Conservation (phyloP, 202 grass and related monocot genomes). For the Schoenoplectus tabernaemontani region DNA sequence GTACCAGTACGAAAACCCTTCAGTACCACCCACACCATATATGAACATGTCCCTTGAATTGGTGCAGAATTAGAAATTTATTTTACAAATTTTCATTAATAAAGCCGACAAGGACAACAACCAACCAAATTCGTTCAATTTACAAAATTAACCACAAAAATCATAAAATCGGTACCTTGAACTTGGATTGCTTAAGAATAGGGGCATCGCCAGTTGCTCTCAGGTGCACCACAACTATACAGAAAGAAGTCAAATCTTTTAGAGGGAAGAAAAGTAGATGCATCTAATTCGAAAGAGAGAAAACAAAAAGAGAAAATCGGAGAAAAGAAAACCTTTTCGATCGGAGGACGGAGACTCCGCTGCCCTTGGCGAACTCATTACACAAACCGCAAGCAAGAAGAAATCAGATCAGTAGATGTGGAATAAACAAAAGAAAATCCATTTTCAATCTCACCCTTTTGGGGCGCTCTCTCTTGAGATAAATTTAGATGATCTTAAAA, state of each 20-base stretch:
- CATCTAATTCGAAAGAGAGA: neutral
- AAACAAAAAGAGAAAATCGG: neutral
- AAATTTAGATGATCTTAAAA: neutral
- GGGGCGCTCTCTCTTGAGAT: too few relatives aligned
- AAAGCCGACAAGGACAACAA: neutral
- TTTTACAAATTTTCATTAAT: neutral
- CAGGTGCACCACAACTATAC: conserved; percentile 66
- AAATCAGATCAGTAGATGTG: neutral
- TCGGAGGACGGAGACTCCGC: conserved; percentile 25
- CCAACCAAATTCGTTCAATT: neutral
- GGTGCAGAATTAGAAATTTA: neutral
- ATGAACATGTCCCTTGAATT: neutral
- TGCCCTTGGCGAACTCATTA: conserved; percentile 25
- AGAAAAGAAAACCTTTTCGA: conserved; percentile 34
- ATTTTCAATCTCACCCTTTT: neutral
- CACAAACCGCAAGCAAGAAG: neutral
- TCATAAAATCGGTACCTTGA: conserved; percentile 37
- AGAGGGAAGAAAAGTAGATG: neutral
- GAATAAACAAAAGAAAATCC: neutral
- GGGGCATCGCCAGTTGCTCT: conserved; percentile 59
- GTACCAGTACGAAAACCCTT: neutral
- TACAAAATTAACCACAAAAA: neutral
- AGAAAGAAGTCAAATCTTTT: neutral
- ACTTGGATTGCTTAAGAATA: conserved; percentile 74
- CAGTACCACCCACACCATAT: neutral